Evolutionary conservation across 768 basidiomycete species (phyloP).

Genomic region (Tricholoma matsutake): DNA sequence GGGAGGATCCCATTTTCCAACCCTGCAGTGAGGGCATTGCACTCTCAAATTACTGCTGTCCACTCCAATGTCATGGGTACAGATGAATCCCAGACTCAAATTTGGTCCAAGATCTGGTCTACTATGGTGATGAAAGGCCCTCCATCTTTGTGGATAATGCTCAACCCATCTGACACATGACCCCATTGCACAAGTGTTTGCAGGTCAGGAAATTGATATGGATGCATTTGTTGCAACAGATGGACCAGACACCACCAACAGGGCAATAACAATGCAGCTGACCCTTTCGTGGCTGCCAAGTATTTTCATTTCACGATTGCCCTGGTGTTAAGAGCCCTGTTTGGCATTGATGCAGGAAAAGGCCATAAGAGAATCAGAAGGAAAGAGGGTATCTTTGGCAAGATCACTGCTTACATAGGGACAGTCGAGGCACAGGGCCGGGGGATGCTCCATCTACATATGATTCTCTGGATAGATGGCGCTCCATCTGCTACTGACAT

Average conservation of each 20-base stretch:
- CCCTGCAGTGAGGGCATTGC: constrained; percentile 20
- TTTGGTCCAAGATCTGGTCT: constrained; percentile 35
- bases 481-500: constrained; percentile 23
- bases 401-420: constrained; percentile 30
- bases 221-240: constrained; percentile 27
- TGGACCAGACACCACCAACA: constrained; percentile 20
- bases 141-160: constrained; percentile 40
- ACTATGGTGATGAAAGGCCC: constrained; percentile 25
- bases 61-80: constrained; percentile 24
- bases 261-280: constrained; percentile 25
- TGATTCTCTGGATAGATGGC: constrained; percentile 34
- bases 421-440: constrained; percentile 37
- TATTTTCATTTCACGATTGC: constrained; percentile 38
- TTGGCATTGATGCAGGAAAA: constrained; percentile 25
- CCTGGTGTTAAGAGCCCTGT: constrained; percentile 27
- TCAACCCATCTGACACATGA: constrained; percentile 42
- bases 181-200: constrained; percentile 40
- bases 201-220: constrained; percentile 41
- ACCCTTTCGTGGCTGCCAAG: constrained; percentile 40
- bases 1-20: constrained; percentile 18
- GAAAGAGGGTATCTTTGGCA: constrained; percentile 32
- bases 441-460: constrained; percentile 39
- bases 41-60: constrained; percentile 23
- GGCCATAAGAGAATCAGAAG: constrained; percentile 3
- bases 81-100: constrained; percentile 26